Base-by-base conservation (phyloP, 164 flowering plant genomes). In the Pachysandra terminalis region DNA sequence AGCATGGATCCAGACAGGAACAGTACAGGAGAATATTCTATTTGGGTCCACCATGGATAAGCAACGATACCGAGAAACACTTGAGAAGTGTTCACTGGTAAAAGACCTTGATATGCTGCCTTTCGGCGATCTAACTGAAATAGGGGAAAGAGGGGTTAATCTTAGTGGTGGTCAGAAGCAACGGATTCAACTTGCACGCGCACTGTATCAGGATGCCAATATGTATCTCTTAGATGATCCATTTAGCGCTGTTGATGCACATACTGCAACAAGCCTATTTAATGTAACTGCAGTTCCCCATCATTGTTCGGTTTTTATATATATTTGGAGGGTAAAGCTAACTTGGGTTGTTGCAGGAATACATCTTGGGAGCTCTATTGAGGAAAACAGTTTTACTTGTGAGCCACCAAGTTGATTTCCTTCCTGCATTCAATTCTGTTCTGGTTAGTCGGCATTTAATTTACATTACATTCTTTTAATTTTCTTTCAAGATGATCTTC, bases 101-200 rank as follows among this genome's bases (percentile, higher is more conserved):
- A 90, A 89, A 71, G 98, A 93, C 74, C 83, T 93, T 41, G 96
- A 89, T 72, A 73, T 87, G 83, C 71, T 90, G 56, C 88, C 93
- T 1, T 79, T 73, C 71, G 89, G 93, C 41, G 96, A 93, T 75
- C 84, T 79, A 21, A 90, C 98, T 17, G 80, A 84, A 79, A 90
- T 93, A 55, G 96, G 96, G 41, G 96, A 93, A 81, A 85, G 96
- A 81, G 98, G 96, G 10, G 86, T 89, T 17, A 93, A 89, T 72
- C 86, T 92, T 4, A 92, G 98, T 66, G 98, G 98, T 72, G 98
- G 98, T 19, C 98, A 92, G 74, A 92, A 90, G 83, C 98, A 93
- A 63, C 79, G 96, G 28, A 75, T 93, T 71, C 96, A 93, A 74
- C 91, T 93, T 6, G 98, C 98, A 16, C 90, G 98, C 48, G 98